A percentile compares a stretch with the other conserved stretches of the same genome.
Conservation (phyloP, 148 eudicot species). For the Suaeda aralocaspica region DNA sequence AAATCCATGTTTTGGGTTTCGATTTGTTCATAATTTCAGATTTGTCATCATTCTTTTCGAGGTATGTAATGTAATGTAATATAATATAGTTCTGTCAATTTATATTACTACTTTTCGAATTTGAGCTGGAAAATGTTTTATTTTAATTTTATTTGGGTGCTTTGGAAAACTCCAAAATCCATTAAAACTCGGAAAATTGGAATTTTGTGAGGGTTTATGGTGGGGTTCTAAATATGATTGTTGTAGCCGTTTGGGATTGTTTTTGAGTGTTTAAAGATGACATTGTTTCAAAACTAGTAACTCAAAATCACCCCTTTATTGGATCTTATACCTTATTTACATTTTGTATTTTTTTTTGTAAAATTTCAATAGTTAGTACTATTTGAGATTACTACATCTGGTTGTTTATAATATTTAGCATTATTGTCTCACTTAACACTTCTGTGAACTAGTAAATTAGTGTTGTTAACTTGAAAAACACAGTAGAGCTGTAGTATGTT, state of each 20-base stretch:
- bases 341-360: not conserved
- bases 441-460: not conserved
- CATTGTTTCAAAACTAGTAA: not conserved
- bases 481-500: not conserved
- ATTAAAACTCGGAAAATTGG: too few relatives aligned
- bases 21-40: constrained; percentile 34
- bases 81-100: not conserved
- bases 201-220: not conserved
- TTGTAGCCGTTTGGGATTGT: not conserved
- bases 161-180: not conserved
- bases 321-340: not conserved
- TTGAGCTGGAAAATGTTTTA: not conserved
- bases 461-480: not conserved
- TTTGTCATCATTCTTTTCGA: constrained; percentile 35
- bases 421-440: not conserved
- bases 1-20: constrained; percentile 33
- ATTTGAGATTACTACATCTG: not conserved
- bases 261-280: not conserved
- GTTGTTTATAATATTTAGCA: not conserved
- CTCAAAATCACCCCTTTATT: not conserved
- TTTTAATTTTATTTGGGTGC: not conserved
- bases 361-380: not conserved
- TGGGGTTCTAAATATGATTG: constrained; percentile 5
- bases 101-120: not conserved
- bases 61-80: constrained; percentile 30